Percentiles rank a stretch among this genome's conserved stretches.
Evolutionary conservation across 768 basidiomycete species (phyloP).

Genomic region (Pluteus cervinus): DNA sequence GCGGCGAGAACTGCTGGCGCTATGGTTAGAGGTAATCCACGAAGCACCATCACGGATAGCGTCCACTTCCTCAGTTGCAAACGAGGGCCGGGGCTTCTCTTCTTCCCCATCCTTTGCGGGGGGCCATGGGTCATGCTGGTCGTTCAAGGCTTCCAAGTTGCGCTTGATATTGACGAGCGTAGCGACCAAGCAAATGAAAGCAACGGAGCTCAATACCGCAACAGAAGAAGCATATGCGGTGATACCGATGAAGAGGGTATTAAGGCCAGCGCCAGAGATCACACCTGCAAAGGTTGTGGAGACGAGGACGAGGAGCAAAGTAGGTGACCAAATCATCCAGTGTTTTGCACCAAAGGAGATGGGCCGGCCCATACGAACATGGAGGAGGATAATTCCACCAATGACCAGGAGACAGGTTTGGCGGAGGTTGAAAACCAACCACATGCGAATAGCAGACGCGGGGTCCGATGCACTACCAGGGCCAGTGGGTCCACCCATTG

Average conservation of each 20-base stretch:
- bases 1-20: slow-evolving; percentile 44
- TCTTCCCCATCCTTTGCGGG: slow-evolving; percentile 43
- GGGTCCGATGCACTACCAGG: slow-evolving; percentile 41
- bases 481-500: slow-evolving; percentile 37
- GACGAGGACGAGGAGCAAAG: slow-evolving; percentile 42
- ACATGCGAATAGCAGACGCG: slow-evolving; percentile 53
- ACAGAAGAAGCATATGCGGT: slow-evolving; percentile 49
- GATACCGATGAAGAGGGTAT: slow-evolving; percentile 55
- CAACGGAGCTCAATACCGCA: slow-evolving; percentile 44
- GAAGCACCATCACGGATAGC: slow-evolving; percentile 69
- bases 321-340: slow-evolving; percentile 71
- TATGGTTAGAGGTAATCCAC: slow-evolving; percentile 71
- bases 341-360: slow-evolving; percentile 65
- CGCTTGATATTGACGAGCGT: slow-evolving; percentile 63
- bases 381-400: slow-evolving; percentile 53
- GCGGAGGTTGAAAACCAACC: slow-evolving; percentile 61
- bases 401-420: slow-evolving; percentile 66
- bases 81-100: slow-evolving; percentile 56
- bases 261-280: slow-evolving; percentile 45
- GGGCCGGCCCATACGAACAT: slow-evolving; percentile 65
- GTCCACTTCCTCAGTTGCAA: slow-evolving; percentile 68
- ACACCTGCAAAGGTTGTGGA: slow-evolving; percentile 58
- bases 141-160: slow-evolving; percentile 52
- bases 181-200: slow-evolving; percentile 52
- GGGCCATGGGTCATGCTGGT: slow-evolving; percentile 53